Percentiles rank a stretch among this genome's conserved stretches.
Conservation (phyloP, 495 filamentous ascomycete species). For the Penicillium goetzii region DNA sequence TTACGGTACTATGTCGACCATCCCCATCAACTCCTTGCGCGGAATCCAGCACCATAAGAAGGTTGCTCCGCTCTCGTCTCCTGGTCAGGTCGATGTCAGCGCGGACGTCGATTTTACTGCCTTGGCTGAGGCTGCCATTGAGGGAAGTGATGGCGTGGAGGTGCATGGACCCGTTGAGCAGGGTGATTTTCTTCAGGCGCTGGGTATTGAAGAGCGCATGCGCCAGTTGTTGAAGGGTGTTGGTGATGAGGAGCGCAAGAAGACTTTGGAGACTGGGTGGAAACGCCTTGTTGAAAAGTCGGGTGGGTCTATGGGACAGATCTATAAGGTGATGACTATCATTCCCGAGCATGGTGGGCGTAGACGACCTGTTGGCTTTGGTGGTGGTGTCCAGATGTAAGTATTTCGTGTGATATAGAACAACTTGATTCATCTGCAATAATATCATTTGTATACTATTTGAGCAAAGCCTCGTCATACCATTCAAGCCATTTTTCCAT, state of each 20-base stretch:
- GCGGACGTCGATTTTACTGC: slow-evolving; percentile 91
- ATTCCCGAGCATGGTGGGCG: slow-evolving; percentile 76
- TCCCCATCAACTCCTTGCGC: slow-evolving; percentile 84
- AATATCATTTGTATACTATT: neutral
- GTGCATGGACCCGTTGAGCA: slow-evolving; percentile 93
- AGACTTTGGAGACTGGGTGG: slow-evolving; percentile 73
- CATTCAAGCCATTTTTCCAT: neutral
- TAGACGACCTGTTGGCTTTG: slow-evolving; percentile 87
- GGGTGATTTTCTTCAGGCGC: slow-evolving; percentile 70
- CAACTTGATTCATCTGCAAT: neutral
- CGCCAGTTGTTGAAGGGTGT: slow-evolving; percentile 62
- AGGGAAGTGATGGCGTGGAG: slow-evolving; percentile 76
- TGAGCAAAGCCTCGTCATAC: neutral
- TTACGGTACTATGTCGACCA: slow-evolving; percentile 78
- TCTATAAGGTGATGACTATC: slow-evolving; percentile 93
- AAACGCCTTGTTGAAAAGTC: slow-evolving; percentile 77
- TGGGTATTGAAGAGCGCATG: slow-evolving; percentile 83
- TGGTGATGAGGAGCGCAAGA: slow-evolving; percentile 54
- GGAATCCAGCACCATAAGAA: slow-evolving; percentile 76
- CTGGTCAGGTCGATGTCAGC: slow-evolving; percentile 82
- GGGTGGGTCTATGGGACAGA: slow-evolving; percentile 82
- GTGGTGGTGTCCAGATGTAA: slow-evolving; percentile 63
- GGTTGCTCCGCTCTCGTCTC: slow-evolving; percentile 74
- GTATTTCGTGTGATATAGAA: neutral
- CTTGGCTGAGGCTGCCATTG: slow-evolving; percentile 77